These are phyloP conservation scores for Quercus dentata DNA, from an alignment of 306 rosid species.

Conservation along the genomic window DNA sequence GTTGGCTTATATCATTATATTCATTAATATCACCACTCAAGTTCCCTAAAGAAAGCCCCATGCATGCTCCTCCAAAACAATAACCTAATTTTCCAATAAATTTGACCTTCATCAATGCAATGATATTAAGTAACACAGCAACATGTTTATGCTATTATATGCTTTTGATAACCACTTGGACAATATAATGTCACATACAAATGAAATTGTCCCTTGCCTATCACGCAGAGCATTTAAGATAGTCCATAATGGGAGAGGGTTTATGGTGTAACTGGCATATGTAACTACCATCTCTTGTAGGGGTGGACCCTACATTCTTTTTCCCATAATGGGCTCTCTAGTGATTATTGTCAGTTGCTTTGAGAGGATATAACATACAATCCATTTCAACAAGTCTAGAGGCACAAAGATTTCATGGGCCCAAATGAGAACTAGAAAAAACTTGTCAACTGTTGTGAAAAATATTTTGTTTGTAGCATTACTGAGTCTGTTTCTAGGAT, in stretches of 20 bases:
- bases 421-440: too few relatives aligned
- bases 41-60: neutral
- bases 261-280: too few relatives aligned
- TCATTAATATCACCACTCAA: neutral
- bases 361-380: neutral
- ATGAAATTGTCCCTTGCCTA: neutral
- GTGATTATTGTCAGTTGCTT: neutral
- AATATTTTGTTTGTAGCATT: too few relatives aligned
- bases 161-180: neutral
- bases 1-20: neutral
- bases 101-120: neutral
- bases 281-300: too few relatives aligned
- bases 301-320: too few relatives aligned
- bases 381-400: neutral
- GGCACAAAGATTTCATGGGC: too few relatives aligned
- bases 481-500: neutral
- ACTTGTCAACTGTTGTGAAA: too few relatives aligned
- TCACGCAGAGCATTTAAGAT: neutral
- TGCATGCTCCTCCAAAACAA: neutral
- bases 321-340: neutral
- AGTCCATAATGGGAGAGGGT: neutral
- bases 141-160: neutral
- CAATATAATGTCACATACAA: neutral
- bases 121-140: neutral
- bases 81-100: neutral